Conservation (phyloP, 2,329 filamentous ascomycete species). For the Hypoxylon rubiginosum region DNA sequence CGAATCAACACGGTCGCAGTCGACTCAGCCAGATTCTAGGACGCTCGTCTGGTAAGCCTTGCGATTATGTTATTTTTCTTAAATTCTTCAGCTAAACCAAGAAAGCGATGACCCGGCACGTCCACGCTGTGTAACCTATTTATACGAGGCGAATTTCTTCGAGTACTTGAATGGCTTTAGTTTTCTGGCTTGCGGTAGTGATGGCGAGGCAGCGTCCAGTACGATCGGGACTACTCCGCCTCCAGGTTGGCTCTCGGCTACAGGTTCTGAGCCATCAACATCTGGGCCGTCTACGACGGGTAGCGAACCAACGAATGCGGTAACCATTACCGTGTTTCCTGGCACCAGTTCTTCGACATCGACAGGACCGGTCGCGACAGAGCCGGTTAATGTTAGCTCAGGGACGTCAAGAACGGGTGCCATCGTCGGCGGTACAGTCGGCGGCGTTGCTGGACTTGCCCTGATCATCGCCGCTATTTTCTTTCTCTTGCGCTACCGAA, state of each 20-base stretch:
- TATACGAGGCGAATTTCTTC: constrained; percentile 47
- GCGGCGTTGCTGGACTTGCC: constrained; percentile 46
- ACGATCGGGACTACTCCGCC: constrained; percentile 44
- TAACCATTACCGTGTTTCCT: constrained; percentile 42
- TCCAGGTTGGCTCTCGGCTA: constrained; percentile 27
- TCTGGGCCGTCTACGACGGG: constrained; percentile 26
- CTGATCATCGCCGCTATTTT: constrained; percentile 45
- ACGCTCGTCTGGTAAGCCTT: constrained; percentile 48
- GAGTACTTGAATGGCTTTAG: constrained; percentile 46
- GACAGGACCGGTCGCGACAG: constrained; percentile 1
- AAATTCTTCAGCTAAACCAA: constrained; percentile 36
- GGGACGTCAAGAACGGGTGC: constrained; percentile 43
- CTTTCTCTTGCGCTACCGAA: constrained; percentile 44
- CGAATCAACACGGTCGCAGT: constrained; percentile 37
- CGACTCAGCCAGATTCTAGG: constrained; percentile 34
- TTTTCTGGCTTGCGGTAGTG: constrained; percentile 48
- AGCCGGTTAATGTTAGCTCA: constrained; percentile 17
- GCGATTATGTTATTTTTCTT: constrained; percentile 5
- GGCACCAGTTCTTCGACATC: constrained; percentile 36
- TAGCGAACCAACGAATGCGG: constrained; percentile 28
- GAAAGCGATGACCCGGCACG: constrained; percentile 41
- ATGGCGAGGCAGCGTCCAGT: constrained; percentile 38
- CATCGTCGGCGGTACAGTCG: constrained; percentile 49
- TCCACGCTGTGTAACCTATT: constrained; percentile 49
- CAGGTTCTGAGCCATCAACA: constrained; percentile 5